Conservation (phyloP, 23 red algal species). For the Gracilaria gracilis region DNA sequence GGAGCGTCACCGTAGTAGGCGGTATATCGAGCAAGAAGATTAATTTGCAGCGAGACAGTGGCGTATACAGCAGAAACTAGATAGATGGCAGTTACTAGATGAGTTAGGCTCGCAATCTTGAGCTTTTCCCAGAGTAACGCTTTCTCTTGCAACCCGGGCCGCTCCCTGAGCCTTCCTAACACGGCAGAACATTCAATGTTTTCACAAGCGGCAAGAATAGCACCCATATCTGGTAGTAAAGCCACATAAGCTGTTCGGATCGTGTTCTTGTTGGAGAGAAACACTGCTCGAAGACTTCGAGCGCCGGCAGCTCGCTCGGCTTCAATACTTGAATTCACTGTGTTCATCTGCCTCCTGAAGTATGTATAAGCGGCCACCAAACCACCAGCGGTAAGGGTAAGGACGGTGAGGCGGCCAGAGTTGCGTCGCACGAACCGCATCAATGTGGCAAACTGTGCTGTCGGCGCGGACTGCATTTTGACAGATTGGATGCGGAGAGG, state of each 20-base stretch:
- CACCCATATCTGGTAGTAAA: slow-evolving; percentile 23
- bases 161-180: slow-evolving; percentile 12
- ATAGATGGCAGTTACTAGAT: slow-evolving; percentile 35
- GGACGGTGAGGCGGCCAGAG: slow-evolving; percentile 19
- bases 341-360: slow-evolving; percentile 36
- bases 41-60: slow-evolving; percentile 51
- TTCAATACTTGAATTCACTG: slow-evolving; percentile 49
- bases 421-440: slow-evolving; percentile 47
- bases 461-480: not conserved
- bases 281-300: slow-evolving; percentile 62
- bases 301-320: slow-evolving; percentile 52
- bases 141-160: slow-evolving; percentile 40
- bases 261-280: slow-evolving; percentile 39
- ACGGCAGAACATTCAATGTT: slow-evolving; percentile 29
- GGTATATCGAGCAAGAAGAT: slow-evolving; percentile 67
- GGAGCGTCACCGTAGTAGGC: slow-evolving; percentile 45
- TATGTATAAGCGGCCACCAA: slow-evolving; percentile 34
- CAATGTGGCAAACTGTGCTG: not conserved
- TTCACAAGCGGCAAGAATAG: slow-evolving; percentile 18
- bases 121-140: slow-evolving; percentile 46
- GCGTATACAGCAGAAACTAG: slow-evolving; percentile 21
- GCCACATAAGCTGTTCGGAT: slow-evolving; percentile 29
- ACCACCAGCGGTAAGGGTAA: slow-evolving; percentile 46
- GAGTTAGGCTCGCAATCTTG: slow-evolving; percentile 49
- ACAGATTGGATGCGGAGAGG: not conserved